Conservation (phyloP, 2,329 filamentous ascomycete species). For the Scytalidium sp. region DNA sequence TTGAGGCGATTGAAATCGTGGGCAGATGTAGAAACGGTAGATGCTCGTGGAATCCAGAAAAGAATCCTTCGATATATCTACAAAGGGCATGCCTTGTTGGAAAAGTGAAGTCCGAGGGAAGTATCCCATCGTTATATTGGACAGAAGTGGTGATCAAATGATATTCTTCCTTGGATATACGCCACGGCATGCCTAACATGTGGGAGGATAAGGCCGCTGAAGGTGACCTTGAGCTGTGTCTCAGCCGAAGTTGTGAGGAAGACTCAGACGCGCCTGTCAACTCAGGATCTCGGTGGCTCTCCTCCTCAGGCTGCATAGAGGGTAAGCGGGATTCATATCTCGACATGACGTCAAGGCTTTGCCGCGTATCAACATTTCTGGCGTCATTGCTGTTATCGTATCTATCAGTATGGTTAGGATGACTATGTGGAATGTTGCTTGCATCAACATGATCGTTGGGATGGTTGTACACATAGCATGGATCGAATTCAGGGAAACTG, state of each 20-base stretch:
- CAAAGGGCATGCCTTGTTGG: constrained; percentile 1
- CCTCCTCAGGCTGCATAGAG: neutral
- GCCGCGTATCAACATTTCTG: neutral
- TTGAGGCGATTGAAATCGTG: neutral
- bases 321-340: neutral
- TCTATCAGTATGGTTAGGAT: neutral
- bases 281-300: neutral
- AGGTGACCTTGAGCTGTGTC: neutral
- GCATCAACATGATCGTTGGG: neutral
- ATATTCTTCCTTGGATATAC: neutral
- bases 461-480: neutral
- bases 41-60: constrained; percentile 2
- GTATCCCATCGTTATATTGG: neutral
- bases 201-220: neutral
- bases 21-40: constrained; percentile 1
- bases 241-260: neutral
- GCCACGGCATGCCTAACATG: constrained; percentile 5
- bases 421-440: neutral
- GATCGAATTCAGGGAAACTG: neutral
- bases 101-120: constrained; percentile 3
- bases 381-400: neutral
- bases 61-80: constrained; percentile 2
- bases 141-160: neutral
- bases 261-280: neutral
- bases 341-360: neutral